These are phyloP conservation scores for Fusarium albidum DNA, from an alignment of 2,329 filamentous ascomycete species.

Conservation along the genomic window DNA sequence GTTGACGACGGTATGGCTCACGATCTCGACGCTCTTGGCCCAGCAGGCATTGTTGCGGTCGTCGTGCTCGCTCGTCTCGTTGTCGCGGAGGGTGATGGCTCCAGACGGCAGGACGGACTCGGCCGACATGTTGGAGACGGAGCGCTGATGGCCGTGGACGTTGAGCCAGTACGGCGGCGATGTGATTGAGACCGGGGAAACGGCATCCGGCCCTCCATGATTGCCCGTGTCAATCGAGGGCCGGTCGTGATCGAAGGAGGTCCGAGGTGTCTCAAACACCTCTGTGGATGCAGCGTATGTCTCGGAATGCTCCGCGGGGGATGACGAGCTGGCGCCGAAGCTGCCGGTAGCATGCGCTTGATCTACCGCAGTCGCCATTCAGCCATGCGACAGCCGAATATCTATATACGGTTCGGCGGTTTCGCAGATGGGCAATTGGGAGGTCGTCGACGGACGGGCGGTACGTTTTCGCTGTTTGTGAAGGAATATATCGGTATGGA, in stretches of 20 bases:
- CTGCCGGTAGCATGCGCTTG: constrained; percentile 34
- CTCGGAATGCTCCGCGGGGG: constrained; percentile 26
- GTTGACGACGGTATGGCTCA: constrained; percentile 65
- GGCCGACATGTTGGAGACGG: constrained; percentile 54
- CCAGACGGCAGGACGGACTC: constrained; percentile 59
- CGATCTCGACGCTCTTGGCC: constrained; percentile 69
- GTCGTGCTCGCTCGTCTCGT: constrained; percentile 61
- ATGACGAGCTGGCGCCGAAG: constrained; percentile 30
- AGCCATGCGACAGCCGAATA: constrained; percentile 39
- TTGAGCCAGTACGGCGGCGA: constrained; percentile 57
- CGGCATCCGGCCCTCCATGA: constrained; percentile 29
- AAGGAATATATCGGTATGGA: neutral
- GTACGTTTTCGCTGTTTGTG: neutral
- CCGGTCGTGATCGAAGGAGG: constrained; percentile 35
- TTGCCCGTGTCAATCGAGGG: constrained; percentile 18
- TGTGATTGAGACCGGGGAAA: constrained; percentile 43
- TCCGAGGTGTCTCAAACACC: constrained; percentile 39
- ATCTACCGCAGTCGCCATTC: constrained; percentile 46
- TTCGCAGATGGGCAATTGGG: neutral
- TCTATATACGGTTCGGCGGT: neutral
- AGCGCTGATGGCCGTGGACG: constrained; percentile 46
- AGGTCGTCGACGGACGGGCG: neutral
- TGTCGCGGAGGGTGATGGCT: constrained; percentile 69
- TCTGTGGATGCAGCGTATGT: constrained; percentile 31
- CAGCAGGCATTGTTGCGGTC: constrained; percentile 67